Percentiles rank a stretch among this genome's conserved stretches.
phyloP scores from a whole-genome alignment of 495 filamentous ascomycete species.

The Aspergillus kassunensis region DNA sequence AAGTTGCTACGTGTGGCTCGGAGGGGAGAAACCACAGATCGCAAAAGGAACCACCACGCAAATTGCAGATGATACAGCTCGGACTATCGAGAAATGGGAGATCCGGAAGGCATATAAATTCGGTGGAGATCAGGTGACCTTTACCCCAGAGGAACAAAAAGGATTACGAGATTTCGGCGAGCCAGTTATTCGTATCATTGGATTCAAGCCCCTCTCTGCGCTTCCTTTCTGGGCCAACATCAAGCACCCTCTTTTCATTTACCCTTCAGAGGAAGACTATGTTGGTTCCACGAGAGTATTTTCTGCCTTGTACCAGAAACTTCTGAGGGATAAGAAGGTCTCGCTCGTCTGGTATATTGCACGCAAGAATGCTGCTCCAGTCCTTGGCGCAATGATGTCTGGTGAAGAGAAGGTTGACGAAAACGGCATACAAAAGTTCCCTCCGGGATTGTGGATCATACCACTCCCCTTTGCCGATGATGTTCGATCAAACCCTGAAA shows the following conservation, averaged over 20 bases:
- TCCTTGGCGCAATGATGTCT: conserved; percentile 76
- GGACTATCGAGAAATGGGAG: conserved; percentile 73
- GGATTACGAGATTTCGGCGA: conserved; percentile 73
- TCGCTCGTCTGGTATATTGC: conserved; percentile 88
- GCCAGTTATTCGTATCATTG: conserved; percentile 82
- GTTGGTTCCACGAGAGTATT: conserved; percentile 92
- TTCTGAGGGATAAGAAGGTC: conserved; percentile 71
- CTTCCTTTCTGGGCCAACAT: conserved; percentile 82
- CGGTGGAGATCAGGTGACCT: conserved; percentile 83
- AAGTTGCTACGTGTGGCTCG: conserved; percentile 80
- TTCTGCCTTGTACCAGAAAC: conserved; percentile 82
- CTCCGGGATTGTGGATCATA: conserved; percentile 85
- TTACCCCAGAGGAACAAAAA: conserved; percentile 77
- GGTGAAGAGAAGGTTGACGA: conserved; percentile 65
- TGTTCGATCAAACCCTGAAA: conserved; percentile 67
- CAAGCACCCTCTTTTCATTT: conserved; percentile 86
- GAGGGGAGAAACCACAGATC: conserved; percentile 77
- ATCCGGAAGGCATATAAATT: conserved; percentile 94
- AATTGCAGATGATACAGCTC: conserved; percentile 68
- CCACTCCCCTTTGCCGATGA: conserved; percentile 91
- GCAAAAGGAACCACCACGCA: conserved; percentile 67
- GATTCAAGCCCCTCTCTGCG: conserved; percentile 78
- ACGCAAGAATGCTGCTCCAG: conserved; percentile 70
- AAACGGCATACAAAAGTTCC: conserved; percentile 61
- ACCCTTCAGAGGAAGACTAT: conserved; percentile 85